Evolutionary conservation across 768 basidiomycete species (phyloP).

Genomic region (Phylloporus arenicola): DNA sequence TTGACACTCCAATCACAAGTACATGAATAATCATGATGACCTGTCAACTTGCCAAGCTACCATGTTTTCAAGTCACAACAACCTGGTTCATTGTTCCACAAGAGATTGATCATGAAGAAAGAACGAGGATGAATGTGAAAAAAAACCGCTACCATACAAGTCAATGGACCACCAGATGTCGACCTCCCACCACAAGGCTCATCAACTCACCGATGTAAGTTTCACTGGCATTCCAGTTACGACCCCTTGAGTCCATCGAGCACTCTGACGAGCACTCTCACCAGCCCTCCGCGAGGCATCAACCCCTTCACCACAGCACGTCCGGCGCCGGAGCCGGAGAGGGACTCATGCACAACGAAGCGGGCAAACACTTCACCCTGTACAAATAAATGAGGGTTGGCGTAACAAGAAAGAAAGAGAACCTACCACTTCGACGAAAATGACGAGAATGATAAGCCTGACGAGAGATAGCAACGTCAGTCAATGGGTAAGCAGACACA

Average conservation of each 20-base stretch:
- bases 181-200: background rate
- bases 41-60: background rate
- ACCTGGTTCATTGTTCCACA: background rate
- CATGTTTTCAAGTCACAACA: background rate
- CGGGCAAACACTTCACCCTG: slow-evolving; percentile 83
- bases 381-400: background rate
- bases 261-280: slow-evolving; percentile 15
- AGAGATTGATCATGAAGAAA: background rate
- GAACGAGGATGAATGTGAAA: background rate
- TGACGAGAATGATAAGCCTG: slow-evolving; percentile 87
- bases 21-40: background rate
- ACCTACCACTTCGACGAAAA: slow-evolving; percentile 79
- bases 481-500: slow-evolving; percentile 37
- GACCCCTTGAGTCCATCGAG: slow-evolving; percentile 13
- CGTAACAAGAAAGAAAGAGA: background rate
- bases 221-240: background rate
- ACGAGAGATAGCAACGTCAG: slow-evolving; percentile 21
- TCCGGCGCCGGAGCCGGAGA: slow-evolving; percentile 4
- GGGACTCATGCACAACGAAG: slow-evolving; percentile 50
- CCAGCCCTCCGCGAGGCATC: slow-evolving; percentile 24
- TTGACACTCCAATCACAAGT: background rate
- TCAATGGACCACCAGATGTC: background rate
- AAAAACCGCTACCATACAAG: background rate
- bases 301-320: slow-evolving; percentile 6
- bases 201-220: background rate